A percentile compares a stretch with the other conserved stretches of the same genome.
phyloP scores from a whole-genome alignment of 306 rosid species.

The Vicia sativa region DNA sequence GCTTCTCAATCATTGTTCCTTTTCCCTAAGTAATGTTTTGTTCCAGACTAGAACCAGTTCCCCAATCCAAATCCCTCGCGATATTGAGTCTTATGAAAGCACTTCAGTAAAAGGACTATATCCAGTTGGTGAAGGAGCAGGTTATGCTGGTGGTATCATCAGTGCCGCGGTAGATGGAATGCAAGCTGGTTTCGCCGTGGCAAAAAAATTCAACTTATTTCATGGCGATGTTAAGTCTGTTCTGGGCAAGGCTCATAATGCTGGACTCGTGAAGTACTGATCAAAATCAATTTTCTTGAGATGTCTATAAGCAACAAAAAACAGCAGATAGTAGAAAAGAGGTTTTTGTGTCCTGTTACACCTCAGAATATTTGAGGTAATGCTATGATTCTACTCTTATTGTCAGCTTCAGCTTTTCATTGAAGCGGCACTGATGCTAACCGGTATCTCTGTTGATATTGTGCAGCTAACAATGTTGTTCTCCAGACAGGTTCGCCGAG shows the following conservation, averaged over 20 bases:
- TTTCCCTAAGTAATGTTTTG: conserved; percentile 26
- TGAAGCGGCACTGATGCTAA: conserved; percentile 15
- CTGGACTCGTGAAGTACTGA: conserved; percentile 74
- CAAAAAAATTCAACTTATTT: conserved; percentile 58
- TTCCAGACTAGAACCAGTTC: conserved; percentile 95
- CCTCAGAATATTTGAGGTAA: conserved; percentile 32
- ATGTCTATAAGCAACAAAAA: neutral
- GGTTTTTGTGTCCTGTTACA: conserved; percentile 25
- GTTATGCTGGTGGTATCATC: conserved; percentile 96
- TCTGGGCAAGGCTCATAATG: conserved; percentile 73
- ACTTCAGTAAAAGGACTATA: conserved; percentile 77
- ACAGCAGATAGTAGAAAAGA: conserved; percentile 16
- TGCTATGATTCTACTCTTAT: conserved; percentile 6
- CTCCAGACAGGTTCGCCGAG: conserved; percentile 12
- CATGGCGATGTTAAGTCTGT: conserved; percentile 66
- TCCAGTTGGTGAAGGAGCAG: conserved; percentile 98
- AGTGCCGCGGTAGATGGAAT: conserved; percentile 98
- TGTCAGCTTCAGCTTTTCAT: neutral
- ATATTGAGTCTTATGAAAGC: conserved; percentile 72
- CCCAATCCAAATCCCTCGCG: conserved; percentile 83
- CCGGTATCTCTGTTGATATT: conserved; percentile 15
- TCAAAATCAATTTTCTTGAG: conserved; percentile 28
- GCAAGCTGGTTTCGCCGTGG: conserved; percentile 87
- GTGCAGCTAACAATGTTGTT: conserved; percentile 26
- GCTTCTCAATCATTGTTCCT: conserved; percentile 21